Conservation (phyloP, 768 basidiomycete species). For the Fomitopsis pulvina region DNA sequence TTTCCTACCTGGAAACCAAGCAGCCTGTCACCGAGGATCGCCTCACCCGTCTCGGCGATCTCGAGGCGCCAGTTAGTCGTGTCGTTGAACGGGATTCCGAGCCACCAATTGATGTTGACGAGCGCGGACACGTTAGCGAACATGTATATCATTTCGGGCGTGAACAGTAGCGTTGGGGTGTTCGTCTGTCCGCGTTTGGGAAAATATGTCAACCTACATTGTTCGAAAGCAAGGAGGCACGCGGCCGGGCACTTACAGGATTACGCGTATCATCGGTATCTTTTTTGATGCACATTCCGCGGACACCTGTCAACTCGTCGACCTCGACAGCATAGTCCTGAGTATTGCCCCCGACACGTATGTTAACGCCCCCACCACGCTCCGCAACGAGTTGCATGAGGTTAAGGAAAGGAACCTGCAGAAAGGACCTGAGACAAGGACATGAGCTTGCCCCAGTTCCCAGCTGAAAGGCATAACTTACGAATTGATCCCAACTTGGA, state of each 20-base stretch:
- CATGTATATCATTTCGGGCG: constrained; percentile 60
- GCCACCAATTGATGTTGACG: constrained; percentile 60
- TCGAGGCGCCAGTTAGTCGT: constrained; percentile 43
- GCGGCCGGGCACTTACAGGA: constrained; percentile 13
- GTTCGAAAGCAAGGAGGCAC: no score
- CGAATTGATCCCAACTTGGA: constrained; percentile 48
- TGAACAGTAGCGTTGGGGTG: constrained; percentile 62
- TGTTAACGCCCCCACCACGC: constrained; percentile 51
- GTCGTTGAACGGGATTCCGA: constrained; percentile 66
- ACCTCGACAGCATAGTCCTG: constrained; percentile 60
- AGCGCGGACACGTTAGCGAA: constrained; percentile 52
- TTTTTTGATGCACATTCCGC: constrained; percentile 41
- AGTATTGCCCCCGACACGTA: constrained; percentile 79
- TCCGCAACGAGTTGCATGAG: constrained; percentile 65
- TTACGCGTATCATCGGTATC: constrained; percentile 29
- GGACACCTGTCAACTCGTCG: constrained; percentile 38
- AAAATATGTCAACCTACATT: neutral
- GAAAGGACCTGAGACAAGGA: constrained; percentile 32
- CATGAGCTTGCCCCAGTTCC: neutral
- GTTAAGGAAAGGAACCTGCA: constrained; percentile 69
- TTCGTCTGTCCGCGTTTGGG: no score
- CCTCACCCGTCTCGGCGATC: constrained; percentile 52
- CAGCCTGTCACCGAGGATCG: constrained; percentile 57
- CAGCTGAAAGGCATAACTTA: constrained; percentile 17
- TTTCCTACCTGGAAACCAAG: constrained; percentile 70